These are phyloP conservation scores for Euryodendron excelsum DNA, from an alignment of 148 eudicot genomes.

Conservation along the genomic window DNA sequence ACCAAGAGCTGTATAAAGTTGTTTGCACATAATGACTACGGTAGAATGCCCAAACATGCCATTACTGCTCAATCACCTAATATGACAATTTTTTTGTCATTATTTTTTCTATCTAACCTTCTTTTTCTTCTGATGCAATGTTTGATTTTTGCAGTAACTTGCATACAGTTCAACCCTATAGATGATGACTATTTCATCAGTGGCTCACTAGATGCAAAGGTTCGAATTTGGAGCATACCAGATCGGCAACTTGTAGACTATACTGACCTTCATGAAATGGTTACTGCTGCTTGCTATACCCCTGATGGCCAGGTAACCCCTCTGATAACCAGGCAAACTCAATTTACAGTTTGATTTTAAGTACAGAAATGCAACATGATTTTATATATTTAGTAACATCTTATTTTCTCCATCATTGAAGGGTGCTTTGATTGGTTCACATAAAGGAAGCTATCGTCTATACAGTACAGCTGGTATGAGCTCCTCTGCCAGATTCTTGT, in stretches of 20 bases:
- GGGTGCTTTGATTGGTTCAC: slow-evolving; percentile 89
- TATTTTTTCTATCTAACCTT: slow-evolving; percentile 1
- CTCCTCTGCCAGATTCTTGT: not conserved
- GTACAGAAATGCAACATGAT: no score
- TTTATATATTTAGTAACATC: not conserved
- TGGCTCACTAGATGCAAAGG: slow-evolving; percentile 88
- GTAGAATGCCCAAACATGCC: slow-evolving; percentile 27
- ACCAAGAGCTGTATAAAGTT: slow-evolving; percentile 60
- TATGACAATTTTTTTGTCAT: not conserved
- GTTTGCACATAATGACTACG: slow-evolving; percentile 91
- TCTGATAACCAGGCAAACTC: no score
- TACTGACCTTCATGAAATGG: slow-evolving; percentile 93
- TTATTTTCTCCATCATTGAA: slow-evolving; percentile 25
- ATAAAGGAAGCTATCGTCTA: slow-evolving; percentile 72
- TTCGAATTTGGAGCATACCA: slow-evolving; percentile 79
- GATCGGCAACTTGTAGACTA: slow-evolving; percentile 76
- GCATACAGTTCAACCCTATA: slow-evolving; percentile 91
- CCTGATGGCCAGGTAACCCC: slow-evolving; percentile 84
- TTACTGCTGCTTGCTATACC: slow-evolving; percentile 83
- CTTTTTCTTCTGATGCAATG: slow-evolving; percentile 14
- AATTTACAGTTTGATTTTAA: no score
- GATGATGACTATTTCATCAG: slow-evolving; percentile 85
- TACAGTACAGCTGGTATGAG: slow-evolving; percentile 64
- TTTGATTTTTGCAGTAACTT: slow-evolving; percentile 63
- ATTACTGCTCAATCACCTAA: slow-evolving; percentile 2